Base-by-base conservation (phyloP, 2,329 filamentous ascomycete species). In the Hymenoscyphus fructigenus region DNA sequence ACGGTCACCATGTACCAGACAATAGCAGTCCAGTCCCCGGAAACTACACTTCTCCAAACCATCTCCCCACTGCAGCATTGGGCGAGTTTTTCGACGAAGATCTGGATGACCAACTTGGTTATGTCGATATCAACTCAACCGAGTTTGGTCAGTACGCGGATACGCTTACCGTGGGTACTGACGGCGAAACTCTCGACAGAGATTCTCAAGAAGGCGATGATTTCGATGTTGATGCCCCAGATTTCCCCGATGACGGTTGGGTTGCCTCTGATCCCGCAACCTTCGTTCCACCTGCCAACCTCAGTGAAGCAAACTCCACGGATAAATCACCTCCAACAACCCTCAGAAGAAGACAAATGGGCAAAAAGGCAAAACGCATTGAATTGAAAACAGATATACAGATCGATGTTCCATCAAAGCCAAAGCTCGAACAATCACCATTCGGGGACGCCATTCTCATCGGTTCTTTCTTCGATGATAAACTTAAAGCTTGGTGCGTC, bases 141-240 rank as follows among this genome's bases (percentile, higher is more conserved):
- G 50, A 55, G n/a, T 55, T 55, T 28, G 50, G n/a, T 26, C 50
- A 55, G 4, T 55, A 55, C n/a, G 50, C n/a, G 12, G 20, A 23
- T 10, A 17, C 10, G 50, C 56, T 57, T 32, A 57, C 23, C n/a
- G 23, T 7, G 32, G 32, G 29, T 10, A 29, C 32, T 28, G 29
- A 57, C 10, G 29, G 26, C n/a, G 56, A 57, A 20, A 29, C 15
- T 32, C 32, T 57, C 29, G 32, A 57, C 5, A 32, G n/a, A 32
- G 9, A 3, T 15, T 57, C 56, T 5, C 23, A 57, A 5, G 17
- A 26, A 29, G 29, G 29, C 10, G 56, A 57, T 17, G 56, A 32
- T n/a, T 57, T 57, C 26, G 56, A 57, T 57, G 56, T 23, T 26
- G 50, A 55, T 20, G 28, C n/a, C 56, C 29, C 29, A 57, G 56